Conservation (phyloP, 352 stramenopile genomes). For the Phytophthora colocasiae region DNA sequence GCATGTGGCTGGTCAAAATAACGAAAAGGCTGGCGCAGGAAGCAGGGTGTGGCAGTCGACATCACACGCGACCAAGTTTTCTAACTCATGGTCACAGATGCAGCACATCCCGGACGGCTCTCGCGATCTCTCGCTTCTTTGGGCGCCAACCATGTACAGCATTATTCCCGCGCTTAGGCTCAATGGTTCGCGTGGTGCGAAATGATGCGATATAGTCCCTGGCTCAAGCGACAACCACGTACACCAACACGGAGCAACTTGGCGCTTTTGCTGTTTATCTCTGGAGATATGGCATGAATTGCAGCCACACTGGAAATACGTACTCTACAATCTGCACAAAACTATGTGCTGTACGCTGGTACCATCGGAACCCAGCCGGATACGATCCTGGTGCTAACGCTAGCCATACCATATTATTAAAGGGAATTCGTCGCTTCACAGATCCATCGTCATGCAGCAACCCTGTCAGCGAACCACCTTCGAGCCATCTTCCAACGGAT, state of each 20-base stretch:
- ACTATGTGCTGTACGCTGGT: background rate
- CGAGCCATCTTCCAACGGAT: background rate
- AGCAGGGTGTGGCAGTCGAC: constrained; percentile 17
- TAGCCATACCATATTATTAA: constrained; percentile 10
- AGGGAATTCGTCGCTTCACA: constrained; percentile 23
- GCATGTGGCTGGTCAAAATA: constrained; percentile 13
- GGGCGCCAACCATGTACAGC: constrained; percentile 4
- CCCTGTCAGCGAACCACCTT: background rate
- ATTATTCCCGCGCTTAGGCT: background rate
- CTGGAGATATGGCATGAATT: constrained; percentile 25
- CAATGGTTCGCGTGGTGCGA: background rate
- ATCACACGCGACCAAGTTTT: background rate
- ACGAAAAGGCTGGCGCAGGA: constrained; percentile 12
- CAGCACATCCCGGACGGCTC: background rate
- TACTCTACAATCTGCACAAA: constrained; percentile 17
- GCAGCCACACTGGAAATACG: background rate
- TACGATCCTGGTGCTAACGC: constrained; percentile 28
- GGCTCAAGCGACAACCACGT: background rate
- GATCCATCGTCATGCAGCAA: constrained; percentile 24
- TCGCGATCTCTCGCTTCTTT: constrained; percentile 9
- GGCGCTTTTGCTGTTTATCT: constrained; percentile 19
- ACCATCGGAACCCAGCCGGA: constrained; percentile 12
- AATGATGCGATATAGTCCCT: background rate
- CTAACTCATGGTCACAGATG: constrained; percentile 15
- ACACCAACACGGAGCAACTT: constrained; percentile 1